Evolutionary conservation across 345 rosid genomes (phyloP).

Genomic region (Hirschfeldia incana): DNA sequence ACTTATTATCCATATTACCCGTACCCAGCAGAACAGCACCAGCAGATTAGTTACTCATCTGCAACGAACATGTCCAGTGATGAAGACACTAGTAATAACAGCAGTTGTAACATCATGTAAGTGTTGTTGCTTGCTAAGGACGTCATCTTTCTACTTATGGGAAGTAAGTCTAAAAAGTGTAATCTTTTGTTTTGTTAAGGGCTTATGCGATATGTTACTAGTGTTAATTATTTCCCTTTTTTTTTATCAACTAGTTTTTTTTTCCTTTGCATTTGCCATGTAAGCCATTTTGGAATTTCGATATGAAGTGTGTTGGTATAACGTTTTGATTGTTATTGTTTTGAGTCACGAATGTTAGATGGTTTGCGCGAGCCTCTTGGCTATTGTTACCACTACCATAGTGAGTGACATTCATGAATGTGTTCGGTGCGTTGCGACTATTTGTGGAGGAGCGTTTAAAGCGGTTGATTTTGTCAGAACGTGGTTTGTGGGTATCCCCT

Average conservation of each 20-base stretch:
- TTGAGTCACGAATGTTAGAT: background rate
- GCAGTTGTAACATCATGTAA: slow-evolving; percentile 33
- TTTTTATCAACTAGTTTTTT: background rate
- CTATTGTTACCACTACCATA: background rate
- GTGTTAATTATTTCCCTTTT: background rate
- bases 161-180: background rate
- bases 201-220: slow-evolving; percentile 17
- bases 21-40: slow-evolving; percentile 36
- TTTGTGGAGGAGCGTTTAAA: slow-evolving; percentile 11
- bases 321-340: background rate
- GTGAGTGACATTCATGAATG: slow-evolving; percentile 13
- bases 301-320: slow-evolving; percentile 17
- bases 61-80: slow-evolving; percentile 18
- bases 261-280: background rate
- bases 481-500: slow-evolving; percentile 32
- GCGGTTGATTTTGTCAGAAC: slow-evolving; percentile 31
- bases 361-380: background rate
- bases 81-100: slow-evolving; percentile 28
- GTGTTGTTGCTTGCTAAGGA: slow-evolving; percentile 19
- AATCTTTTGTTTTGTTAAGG: background rate
- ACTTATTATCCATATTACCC: slow-evolving; percentile 42
- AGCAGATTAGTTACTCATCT: slow-evolving; percentile 8
- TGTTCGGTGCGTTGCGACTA: slow-evolving; percentile 6
- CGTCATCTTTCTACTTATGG: background rate
- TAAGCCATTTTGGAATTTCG: slow-evolving; percentile 14